phyloP scores from a whole-genome alignment of 73 alveolate species.

The Blepharisma japonicum region DNA sequence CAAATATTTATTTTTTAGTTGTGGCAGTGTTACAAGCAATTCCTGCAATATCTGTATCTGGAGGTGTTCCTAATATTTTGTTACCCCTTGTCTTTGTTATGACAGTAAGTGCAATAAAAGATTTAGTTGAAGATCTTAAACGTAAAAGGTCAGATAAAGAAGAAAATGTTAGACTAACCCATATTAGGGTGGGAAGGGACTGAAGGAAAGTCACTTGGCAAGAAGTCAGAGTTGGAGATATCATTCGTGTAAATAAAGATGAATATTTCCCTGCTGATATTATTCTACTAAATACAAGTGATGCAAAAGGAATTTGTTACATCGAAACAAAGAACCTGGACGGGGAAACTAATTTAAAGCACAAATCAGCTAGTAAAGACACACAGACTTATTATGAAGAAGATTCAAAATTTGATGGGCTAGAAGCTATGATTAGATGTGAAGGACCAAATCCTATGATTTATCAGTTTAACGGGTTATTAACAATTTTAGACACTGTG shows the following conservation, averaged over 20 bases:
- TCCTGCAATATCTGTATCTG: constrained; percentile 71
- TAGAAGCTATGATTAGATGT: not conserved
- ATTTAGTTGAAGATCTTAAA: constrained; percentile 84
- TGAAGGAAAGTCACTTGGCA: constrained; percentile 30
- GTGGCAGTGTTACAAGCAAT: constrained; percentile 68
- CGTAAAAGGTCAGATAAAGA: constrained; percentile 50
- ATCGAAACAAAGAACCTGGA: constrained; percentile 89
- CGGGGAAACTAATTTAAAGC: constrained; percentile 99
- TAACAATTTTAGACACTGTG: not conserved
- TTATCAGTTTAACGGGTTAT: constrained; percentile 27
- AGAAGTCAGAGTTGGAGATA: constrained; percentile 81
- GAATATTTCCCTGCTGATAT: constrained; percentile 92
- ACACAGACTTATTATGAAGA: constrained; percentile 26
- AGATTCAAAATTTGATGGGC: not conserved
- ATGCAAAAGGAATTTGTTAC: constrained; percentile 90
- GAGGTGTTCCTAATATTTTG: constrained; percentile 54
- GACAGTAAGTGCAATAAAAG: constrained; percentile 78
- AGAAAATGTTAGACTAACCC: constrained; percentile 33
- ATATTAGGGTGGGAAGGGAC: constrained; percentile 31
- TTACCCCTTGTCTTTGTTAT: constrained; percentile 64
- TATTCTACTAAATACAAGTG: constrained; percentile 63
- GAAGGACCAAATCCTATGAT: constrained; percentile 11
- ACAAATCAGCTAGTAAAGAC: constrained; percentile 53
- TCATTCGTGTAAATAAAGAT: constrained; percentile 70
- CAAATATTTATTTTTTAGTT: constrained; percentile 73